phyloP scores from a whole-genome alignment of 2,329 filamentous ascomycete genomes.

The Paecilomyces formosus region DNA sequence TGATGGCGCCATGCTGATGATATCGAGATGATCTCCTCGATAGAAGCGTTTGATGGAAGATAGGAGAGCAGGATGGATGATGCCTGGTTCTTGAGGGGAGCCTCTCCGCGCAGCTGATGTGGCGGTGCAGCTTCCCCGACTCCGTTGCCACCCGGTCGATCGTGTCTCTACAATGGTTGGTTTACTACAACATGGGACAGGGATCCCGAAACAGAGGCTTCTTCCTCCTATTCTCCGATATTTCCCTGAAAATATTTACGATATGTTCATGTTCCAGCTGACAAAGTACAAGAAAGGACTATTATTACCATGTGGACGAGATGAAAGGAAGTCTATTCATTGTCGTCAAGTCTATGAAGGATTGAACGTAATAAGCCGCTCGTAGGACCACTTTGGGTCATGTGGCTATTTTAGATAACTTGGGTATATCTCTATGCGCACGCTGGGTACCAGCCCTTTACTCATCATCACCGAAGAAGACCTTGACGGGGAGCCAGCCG shows the following conservation, averaged over 20 bases:
- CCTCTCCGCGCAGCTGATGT: conserved; percentile 2
- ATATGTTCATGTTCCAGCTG: neutral
- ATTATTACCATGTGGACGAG: neutral
- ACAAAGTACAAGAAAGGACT: neutral
- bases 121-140: conserved; percentile 7
- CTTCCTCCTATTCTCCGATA: neutral
- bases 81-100: conserved; percentile 17
- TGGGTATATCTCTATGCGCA: conserved; percentile 6
- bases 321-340: neutral
- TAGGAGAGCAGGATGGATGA: conserved; percentile 4
- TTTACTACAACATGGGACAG: neutral
- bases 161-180: neutral
- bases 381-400: conserved; percentile 12
- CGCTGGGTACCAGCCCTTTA: conserved; percentile 33
- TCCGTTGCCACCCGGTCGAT: conserved; percentile 1
- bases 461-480: conserved; percentile 79
- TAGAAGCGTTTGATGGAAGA: conserved; percentile 9
- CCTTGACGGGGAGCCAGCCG: conserved; percentile 62
- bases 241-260: neutral
- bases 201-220: neutral
- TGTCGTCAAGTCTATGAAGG: neutral
- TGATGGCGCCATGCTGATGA: conserved; percentile 38
- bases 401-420: conserved; percentile 4
- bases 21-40: conserved; percentile 2
- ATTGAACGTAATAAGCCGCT: neutral